Evolutionary conservation across 768 basidiomycete species (phyloP).

Genomic region (Guyanaporus albipodus): DNA sequence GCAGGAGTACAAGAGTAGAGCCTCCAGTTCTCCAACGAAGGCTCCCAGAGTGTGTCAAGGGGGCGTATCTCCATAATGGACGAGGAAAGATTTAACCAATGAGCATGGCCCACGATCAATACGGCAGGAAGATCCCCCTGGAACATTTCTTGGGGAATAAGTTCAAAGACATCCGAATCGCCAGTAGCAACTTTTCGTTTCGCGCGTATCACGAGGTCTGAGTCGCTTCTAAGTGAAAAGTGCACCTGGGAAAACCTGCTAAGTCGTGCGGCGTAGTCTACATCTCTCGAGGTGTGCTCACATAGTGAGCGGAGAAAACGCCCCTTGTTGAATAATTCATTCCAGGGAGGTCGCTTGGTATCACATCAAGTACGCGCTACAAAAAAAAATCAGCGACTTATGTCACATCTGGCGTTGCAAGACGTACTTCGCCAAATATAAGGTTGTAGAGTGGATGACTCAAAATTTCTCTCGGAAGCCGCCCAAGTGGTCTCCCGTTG

Average conservation of each 20-base stretch:
- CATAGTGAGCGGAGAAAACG: conserved; percentile 16
- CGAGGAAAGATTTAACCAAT: conserved; percentile 31
- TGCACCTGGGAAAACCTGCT: conserved; percentile 10
- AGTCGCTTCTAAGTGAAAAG: conserved; percentile 14
- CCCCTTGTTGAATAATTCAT: conserved; percentile 26
- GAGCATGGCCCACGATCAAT: conserved; percentile 21
- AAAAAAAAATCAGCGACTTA: background rate
- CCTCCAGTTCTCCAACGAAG: conserved; percentile 26
- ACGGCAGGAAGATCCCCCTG: conserved; percentile 23
- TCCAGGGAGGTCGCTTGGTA: conserved; percentile 23
- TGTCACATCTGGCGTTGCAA: background rate
- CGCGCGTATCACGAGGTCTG: conserved; percentile 19
- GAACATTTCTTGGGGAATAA: conserved; percentile 24
- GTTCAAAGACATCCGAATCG: conserved; percentile 11
- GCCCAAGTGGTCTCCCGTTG: conserved; percentile 24
- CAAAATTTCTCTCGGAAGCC: conserved; percentile 19
- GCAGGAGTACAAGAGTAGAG: conserved; percentile 13
- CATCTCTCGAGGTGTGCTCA: background rate
- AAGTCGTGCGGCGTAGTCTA: background rate
- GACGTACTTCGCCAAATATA: conserved; percentile 21
- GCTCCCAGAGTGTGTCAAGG: conserved; percentile 22
- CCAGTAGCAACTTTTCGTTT: background rate
- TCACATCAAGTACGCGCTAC: conserved; percentile 20
- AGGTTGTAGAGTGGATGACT: conserved; percentile 17
- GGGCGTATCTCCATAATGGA: conserved; percentile 28